Evolutionary conservation across 1,139 yeast species (phyloP).

Genomic region (Scheffersomyces illinoinensis): DNA sequence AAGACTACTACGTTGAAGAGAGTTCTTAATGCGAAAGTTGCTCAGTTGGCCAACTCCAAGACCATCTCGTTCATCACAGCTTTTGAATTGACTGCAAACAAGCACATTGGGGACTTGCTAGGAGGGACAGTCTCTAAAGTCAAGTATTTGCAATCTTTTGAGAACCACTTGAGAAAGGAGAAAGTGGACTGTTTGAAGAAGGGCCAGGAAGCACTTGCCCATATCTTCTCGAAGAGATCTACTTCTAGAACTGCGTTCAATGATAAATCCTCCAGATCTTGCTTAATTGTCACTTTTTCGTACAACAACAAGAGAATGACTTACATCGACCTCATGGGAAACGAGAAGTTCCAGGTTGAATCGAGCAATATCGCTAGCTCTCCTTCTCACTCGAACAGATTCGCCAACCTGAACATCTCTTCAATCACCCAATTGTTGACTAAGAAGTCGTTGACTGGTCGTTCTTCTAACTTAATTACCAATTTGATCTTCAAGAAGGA

Average conservation of each 20-base stretch:
- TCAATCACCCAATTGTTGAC: slow-evolving; percentile 30
- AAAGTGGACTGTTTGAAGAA: slow-evolving; percentile 3
- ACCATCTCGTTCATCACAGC: slow-evolving; percentile 21
- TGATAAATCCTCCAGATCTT: slow-evolving; percentile 25
- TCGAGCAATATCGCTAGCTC: not conserved
- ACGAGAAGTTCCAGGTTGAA: slow-evolving; percentile 23
- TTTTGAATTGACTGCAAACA: slow-evolving; percentile 31
- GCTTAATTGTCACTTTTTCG: slow-evolving; percentile 27
- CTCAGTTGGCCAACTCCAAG: slow-evolving; percentile 1
- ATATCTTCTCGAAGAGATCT: slow-evolving; percentile 20
- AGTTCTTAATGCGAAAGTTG: slow-evolving; percentile 11
- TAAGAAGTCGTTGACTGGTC: slow-evolving; percentile 10
- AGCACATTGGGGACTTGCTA: slow-evolving; percentile 27
- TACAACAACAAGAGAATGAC: slow-evolving; percentile 21
- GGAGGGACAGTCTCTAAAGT: slow-evolving; percentile 11
- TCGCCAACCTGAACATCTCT: slow-evolving; percentile 31
- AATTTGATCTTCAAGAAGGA: slow-evolving; percentile 27
- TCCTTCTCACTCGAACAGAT: slow-evolving; percentile 15
- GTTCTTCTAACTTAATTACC: slow-evolving; percentile 30
- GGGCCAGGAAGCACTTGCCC: slow-evolving; percentile 7
- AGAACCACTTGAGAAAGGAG: slow-evolving; percentile 14
- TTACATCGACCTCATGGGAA: slow-evolving; percentile 34
- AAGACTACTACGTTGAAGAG: slow-evolving; percentile 30
- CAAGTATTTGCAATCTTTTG: slow-evolving; percentile 9
- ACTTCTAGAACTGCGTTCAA: slow-evolving; percentile 23